A percentile compares a stretch with the other conserved stretches of the same genome.
phyloP scores from a whole-genome alignment of 108 stramenopile genomes.

The Cyclotella baltica region DNA sequence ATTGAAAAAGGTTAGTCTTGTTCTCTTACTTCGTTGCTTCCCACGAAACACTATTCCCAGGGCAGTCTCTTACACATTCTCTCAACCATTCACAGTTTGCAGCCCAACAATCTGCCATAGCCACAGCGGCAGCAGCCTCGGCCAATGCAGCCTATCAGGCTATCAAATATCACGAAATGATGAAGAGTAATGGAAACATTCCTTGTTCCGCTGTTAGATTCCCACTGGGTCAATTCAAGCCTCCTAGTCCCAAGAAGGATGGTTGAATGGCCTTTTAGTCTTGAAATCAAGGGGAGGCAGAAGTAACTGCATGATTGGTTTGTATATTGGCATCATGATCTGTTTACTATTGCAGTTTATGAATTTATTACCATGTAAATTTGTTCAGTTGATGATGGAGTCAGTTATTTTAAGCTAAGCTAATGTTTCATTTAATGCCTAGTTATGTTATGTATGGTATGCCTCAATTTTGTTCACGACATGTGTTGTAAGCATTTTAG shows the following conservation, averaged over 20 bases:
- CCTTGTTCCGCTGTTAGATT: neutral
- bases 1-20: slow-evolving; percentile 35
- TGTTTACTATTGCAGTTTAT: too few species aligned
- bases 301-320: too few species aligned
- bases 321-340: too few species aligned
- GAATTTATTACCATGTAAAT: too few species aligned
- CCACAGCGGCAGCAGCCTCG: slow-evolving; percentile 38
- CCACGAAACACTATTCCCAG: neutral
- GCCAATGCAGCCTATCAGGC: slow-evolving; percentile 39
- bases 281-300: too few species aligned
- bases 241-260: neutral
- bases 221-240: neutral
- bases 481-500: too few species aligned
- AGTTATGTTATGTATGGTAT: too few species aligned
- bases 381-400: too few species aligned
- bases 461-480: too few species aligned
- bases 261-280: too few species aligned
- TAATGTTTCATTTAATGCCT: too few species aligned
- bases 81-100: neutral
- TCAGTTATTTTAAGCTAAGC: too few species aligned
- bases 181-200: slow-evolving; percentile 20
- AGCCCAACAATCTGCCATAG: slow-evolving; percentile 7
- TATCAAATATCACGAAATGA: slow-evolving; percentile 31
- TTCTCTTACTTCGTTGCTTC: neutral
- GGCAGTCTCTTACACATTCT: neutral